These are phyloP conservation scores for Salix caprea DNA, from an alignment of 345 rosid species.

Conservation along the genomic window DNA sequence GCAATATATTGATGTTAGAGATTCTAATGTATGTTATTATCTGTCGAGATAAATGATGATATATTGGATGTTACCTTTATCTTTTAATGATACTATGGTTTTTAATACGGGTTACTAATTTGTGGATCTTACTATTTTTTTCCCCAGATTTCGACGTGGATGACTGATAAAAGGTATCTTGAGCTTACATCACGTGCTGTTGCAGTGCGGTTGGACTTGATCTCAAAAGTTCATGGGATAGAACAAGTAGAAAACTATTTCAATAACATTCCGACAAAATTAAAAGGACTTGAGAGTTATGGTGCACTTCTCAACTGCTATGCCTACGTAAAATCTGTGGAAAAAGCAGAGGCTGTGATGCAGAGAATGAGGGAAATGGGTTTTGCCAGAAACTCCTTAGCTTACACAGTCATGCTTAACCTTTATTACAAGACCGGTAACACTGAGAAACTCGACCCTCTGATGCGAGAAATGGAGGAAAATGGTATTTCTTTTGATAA, in stretches of 20 bases:
- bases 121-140: background rate
- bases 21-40: background rate
- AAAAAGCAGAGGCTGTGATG: constrained; percentile 39
- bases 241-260: constrained; percentile 36
- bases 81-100: background rate
- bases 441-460: constrained; percentile 20
- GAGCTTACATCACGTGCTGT: constrained; percentile 9
- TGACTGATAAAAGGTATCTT: constrained; percentile 30
- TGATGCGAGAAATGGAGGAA: constrained; percentile 33
- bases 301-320: constrained; percentile 45
- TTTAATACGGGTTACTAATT: background rate
- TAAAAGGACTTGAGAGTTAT: constrained; percentile 18
- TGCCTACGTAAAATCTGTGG: constrained; percentile 19
- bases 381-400: background rate
- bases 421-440: constrained; percentile 23
- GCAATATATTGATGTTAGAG: background rate
- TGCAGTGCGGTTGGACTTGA: constrained; percentile 42
- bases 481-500: constrained; percentile 17
- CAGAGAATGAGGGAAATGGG: constrained; percentile 36
- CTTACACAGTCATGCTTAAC: constrained; percentile 25
- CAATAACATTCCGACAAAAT: constrained; percentile 18
- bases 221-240: constrained; percentile 29
- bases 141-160: constrained; percentile 41
- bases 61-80: background rate
- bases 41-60: background rate